Base-by-base conservation (phyloP, 139 green algal species). In the Nannochloris sp. region DNA sequence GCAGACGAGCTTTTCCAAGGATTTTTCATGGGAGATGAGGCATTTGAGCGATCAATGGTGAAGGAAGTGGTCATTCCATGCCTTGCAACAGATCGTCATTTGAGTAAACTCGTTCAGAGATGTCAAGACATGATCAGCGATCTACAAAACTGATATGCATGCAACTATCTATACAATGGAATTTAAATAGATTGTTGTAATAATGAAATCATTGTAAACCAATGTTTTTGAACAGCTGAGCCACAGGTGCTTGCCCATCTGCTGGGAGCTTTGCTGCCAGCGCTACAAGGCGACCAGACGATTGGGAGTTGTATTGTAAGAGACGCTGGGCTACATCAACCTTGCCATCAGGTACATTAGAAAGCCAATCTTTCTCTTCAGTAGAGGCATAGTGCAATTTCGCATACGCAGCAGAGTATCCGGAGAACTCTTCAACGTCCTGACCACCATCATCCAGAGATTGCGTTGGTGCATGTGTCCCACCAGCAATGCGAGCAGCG, bases 321-420 rank as follows among this genome's bases (percentile, higher is more conserved):
- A 91, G 51, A 5, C 56, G 60, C 46, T 56, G 29, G 2, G 76
- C 80, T 31, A 92, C 61, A 61, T 71, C 69, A 20, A 53, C 16
- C 30, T 58, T 66, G 13, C 55, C 63, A 23, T 87, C 79, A 25
- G 65, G 58, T 11, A 89, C 53, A 11, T 75, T 70, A 14, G 69
- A 51, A 51, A 80, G 28, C 0, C 62, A 59, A 46, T 85, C 79
- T 31, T 28, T 56, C 20, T 82, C 70, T 4, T 62, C 33, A 37
- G 49, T 49, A 37, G 13, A 60, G 13, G 89, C 89, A 63, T 97
- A 87, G 62, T 86, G 75, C 29, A 97, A 82, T 60, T 82, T 71
- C 1, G 87, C 87, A 68, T 87, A 93, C 0, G 85, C 83, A 5
- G 85, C 83, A 3, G 64, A 77, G 77, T 93, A 93, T 11, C 86